phyloP scores from a whole-genome alignment of 2,329 filamentous ascomycete species.

The Aspergillus amoenus region DNA sequence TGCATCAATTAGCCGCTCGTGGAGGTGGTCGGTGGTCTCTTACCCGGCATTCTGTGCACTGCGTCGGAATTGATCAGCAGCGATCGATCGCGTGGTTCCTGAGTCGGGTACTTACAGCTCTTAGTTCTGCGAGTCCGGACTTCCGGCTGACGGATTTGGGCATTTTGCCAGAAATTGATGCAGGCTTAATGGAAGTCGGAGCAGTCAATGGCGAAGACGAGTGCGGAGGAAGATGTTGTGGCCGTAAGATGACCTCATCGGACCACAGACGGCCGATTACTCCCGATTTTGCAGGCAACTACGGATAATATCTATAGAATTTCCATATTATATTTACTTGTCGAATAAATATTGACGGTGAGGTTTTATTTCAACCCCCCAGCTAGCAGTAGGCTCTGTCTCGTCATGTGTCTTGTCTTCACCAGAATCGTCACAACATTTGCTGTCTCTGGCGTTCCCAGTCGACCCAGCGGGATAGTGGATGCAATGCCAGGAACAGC shows the following conservation, averaged over 20 bases:
- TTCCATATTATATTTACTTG: background rate
- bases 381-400: conserved; percentile 55
- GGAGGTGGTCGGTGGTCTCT: background rate
- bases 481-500: conserved; percentile 60
- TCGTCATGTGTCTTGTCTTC: conserved; percentile 60
- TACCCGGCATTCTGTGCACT: conserved; percentile 17
- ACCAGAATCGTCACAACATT: conserved; percentile 62
- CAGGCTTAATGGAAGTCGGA: no score
- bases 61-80: background rate
- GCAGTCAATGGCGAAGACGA: background rate
- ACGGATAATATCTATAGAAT: background rate
- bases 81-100: background rate
- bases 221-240: background rate
- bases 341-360: no score
- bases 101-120: background rate
- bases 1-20: background rate
- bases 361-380: conserved; percentile 50
- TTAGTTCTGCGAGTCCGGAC: background rate
- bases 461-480: conserved; percentile 59
- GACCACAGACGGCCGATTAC: background rate
- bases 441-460: conserved; percentile 59
- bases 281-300: background rate
- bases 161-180: background rate
- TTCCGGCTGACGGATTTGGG: background rate
- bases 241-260: background rate